A percentile compares a stretch with the other conserved stretches of the same genome.
phyloP scores from a whole-genome alignment of 371 early-diverging fungal genomes.

The Chytridiales sp. region DNA sequence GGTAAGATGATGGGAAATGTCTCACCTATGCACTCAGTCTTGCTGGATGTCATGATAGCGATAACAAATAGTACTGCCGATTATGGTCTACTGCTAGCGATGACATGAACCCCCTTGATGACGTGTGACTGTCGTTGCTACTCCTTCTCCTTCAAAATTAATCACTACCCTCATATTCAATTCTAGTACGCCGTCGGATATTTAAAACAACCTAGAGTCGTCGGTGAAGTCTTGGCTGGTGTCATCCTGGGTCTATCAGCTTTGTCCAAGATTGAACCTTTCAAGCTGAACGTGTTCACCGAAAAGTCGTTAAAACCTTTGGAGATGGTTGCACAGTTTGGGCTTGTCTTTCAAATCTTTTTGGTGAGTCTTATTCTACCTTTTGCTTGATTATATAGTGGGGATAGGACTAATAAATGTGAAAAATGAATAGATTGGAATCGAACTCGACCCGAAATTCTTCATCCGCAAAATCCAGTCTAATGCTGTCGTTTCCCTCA shows the following conservation, averaged over 20 bases:
- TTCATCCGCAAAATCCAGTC: slow-evolving; percentile 22
- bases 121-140: no score
- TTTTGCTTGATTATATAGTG: no score
- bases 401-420: no score
- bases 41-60: not conserved
- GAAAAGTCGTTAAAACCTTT: slow-evolving; percentile 5
- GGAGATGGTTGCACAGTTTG: slow-evolving; percentile 3
- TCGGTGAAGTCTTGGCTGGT: slow-evolving; percentile 51
- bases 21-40: no score
- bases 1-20: not conserved
- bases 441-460: slow-evolving; percentile 40
- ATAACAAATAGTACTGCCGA: no score
- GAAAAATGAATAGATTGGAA: slow-evolving; percentile 28
- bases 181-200: slow-evolving; percentile 25
- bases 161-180: no score
- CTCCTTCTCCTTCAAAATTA: no score
- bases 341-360: not conserved
- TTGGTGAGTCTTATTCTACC: no score
- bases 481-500: slow-evolving; percentile 33
- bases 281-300: slow-evolving; percentile 41
- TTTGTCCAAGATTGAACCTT: slow-evolving; percentile 30
- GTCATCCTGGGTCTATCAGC: slow-evolving; percentile 45
- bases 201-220: slow-evolving; percentile 43
- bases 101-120: no score
- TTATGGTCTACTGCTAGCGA: no score